Evolutionary conservation across 345 rosid genomes (phyloP), one percentile per base, ranked within the genome.

Genomic region (Diplotaxis tenuifolia): DNA sequence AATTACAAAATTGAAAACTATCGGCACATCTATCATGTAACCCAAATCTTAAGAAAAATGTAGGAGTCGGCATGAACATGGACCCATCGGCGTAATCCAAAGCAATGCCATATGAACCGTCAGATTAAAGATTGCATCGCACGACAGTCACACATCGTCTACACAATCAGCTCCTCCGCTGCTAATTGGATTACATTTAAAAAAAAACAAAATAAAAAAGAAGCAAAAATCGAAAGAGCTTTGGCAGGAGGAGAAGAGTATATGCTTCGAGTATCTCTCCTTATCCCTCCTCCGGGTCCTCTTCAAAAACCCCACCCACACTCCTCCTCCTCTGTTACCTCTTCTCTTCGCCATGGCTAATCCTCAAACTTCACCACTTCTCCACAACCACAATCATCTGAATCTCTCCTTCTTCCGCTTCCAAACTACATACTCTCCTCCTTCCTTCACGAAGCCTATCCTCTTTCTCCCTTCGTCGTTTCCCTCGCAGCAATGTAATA

Each of bases 231-330:
- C 62, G 15, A 40, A 61, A 64, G 60, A 57, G 52, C 6, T 34
- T 23, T 3, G 8, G 54, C 62, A 50, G 73, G 78, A 68, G 68
- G 7, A 42, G 49, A 42, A 53, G 28, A 86, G 96, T 80, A 87
- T 88, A 88, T 88, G 84, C 96, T 84, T 42, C 80, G 49, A 67
- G 91, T 67, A 85, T 87, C 93, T 88, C 74, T 71, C 66, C 74
- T 78, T 80, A 84, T 83, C 84, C 88, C 71, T 79, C 80, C 16
- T 59, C 34, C 32, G 68, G 68, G 52, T 45, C 22, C 62, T 76
- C 75, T 66, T 71, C 69, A 78, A 11, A 64, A 54, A 15, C 52
- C 75, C 67, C 64, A 19, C 49, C 14, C 47, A 5, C n/a, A 14
- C 68, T 54, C n/a, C 9, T 69, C 12, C 72, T 74, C 27, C 42